Conservation (phyloP, 345 rosid genomes). For the Melastoma malabathricum region DNA sequence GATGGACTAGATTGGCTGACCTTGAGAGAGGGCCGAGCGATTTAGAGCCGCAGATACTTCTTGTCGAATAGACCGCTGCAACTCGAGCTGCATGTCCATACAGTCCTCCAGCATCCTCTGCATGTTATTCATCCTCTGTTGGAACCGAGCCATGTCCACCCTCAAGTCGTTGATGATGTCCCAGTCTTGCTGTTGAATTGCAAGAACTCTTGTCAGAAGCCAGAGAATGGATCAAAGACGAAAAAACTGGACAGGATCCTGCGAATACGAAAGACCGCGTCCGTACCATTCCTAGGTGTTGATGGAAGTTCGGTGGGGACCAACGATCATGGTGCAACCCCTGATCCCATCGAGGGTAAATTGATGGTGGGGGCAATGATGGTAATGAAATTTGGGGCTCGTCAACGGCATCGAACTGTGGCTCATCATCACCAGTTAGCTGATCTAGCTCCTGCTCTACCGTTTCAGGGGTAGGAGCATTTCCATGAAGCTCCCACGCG, state of each 20-base stretch:
- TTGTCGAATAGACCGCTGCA: constrained; percentile 82
- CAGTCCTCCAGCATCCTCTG: constrained; percentile 89
- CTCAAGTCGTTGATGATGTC: constrained; percentile 71
- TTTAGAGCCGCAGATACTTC: constrained; percentile 84
- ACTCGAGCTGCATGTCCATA: constrained; percentile 98
- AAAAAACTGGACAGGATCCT: no score
- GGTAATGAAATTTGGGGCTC: constrained; percentile 35
- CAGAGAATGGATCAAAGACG: no score
- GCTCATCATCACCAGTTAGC: constrained; percentile 34
- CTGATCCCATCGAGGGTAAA: constrained; percentile 55
- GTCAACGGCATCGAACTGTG: constrained; percentile 28
- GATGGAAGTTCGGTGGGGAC: constrained; percentile 53
- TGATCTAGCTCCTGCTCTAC: constrained; percentile 45
- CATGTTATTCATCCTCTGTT: constrained; percentile 87
- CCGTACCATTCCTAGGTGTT: constrained; percentile 56
- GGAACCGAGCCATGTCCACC: constrained; percentile 81
- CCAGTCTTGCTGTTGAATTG: constrained; percentile 51
- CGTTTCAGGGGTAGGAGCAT: constrained; percentile 27
- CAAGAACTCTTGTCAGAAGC: neutral
- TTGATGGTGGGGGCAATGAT: constrained; percentile 27
- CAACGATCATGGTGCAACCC: constrained; percentile 38
- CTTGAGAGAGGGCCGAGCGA: constrained; percentile 42
- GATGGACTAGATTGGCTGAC: constrained; percentile 13
- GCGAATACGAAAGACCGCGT: constrained; percentile 4
- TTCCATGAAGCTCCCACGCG: constrained; percentile 60